A percentile compares a stretch with the other conserved stretches of the same genome.
Conservation (phyloP, 176 grass and related monocot genomes). For the Elymus sibiricus region DNA sequence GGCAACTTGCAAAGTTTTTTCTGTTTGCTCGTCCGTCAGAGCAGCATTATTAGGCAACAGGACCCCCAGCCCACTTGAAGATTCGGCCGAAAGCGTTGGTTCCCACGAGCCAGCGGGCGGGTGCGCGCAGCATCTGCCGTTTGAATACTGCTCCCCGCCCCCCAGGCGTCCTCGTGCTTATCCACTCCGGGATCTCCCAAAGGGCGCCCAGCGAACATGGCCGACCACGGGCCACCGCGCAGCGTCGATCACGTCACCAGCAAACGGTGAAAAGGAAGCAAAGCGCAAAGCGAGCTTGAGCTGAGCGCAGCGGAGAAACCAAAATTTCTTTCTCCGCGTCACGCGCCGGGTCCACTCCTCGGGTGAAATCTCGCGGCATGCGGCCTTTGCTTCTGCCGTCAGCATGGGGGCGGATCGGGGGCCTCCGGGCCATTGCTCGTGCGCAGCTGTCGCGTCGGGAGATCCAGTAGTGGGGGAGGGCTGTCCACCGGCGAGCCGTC, state of each 20-base stretch:
- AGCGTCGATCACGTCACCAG: not conserved
- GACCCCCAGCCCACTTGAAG: not conserved
- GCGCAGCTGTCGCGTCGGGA: not conserved
- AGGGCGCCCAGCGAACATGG: not conserved
- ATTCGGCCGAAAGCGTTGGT: not conserved
- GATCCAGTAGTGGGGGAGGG: not conserved
- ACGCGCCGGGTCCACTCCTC: not conserved
- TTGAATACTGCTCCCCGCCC: not conserved
- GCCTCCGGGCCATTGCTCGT: not conserved
- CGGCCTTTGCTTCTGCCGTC: not conserved
- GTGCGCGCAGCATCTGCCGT: not conserved
- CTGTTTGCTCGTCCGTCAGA: not conserved
- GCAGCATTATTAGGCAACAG: not conserved
- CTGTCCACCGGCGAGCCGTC: not conserved
- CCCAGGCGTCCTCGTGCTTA: constrained; percentile 18
- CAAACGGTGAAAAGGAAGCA: not conserved
- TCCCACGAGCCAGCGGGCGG: not conserved
- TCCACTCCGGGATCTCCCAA: not conserved
- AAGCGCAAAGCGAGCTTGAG: not conserved
- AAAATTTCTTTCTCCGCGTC: not conserved
- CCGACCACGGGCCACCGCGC: constrained; percentile 8
- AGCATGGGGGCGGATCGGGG: not conserved
- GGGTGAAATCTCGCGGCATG: not conserved
- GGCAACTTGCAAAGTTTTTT: not conserved
- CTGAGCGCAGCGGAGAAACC: not conserved